These are phyloP conservation scores for Hypericum androsaemum DNA, from an alignment of 345 rosid genomes.

Conservation along the genomic window DNA sequence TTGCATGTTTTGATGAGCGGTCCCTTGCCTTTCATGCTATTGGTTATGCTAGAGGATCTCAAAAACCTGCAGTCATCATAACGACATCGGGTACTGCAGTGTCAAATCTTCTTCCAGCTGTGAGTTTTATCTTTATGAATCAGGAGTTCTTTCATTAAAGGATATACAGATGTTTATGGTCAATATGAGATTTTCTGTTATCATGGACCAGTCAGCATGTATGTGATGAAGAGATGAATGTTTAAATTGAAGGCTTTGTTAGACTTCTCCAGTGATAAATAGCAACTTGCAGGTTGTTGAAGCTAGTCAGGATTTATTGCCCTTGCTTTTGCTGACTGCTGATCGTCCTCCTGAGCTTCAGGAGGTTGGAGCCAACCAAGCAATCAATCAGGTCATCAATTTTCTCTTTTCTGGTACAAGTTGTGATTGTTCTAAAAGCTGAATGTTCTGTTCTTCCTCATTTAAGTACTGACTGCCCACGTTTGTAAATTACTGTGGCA, in stretches of 20 bases:
- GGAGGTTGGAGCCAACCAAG: conserved; percentile 86
- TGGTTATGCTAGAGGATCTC: conserved; percentile 84
- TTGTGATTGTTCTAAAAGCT: too few species aligned
- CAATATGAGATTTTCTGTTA: too few species aligned
- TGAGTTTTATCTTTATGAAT: conserved; percentile 30
- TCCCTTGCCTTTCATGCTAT: conserved; percentile 92
- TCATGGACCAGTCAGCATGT: too few species aligned
- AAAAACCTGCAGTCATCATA: conserved; percentile 69
- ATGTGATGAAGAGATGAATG: too few species aligned
- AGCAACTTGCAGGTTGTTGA: conserved; percentile 68
- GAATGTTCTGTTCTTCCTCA: not conserved
- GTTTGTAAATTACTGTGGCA: conserved; percentile 14
- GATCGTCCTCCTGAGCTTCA: conserved; percentile 98
- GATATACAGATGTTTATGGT: too few species aligned
- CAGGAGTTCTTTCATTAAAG: too few species aligned
- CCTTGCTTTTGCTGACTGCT: conserved; percentile 76
- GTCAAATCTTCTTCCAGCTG: conserved; percentile 97
- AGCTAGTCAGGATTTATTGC: conserved; percentile 93
- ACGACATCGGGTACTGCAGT: conserved; percentile 98
- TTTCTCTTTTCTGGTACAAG: too few species aligned
- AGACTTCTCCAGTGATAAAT: conserved; percentile 1
- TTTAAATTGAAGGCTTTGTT: not conserved
- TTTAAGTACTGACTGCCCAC: conserved; percentile 1
- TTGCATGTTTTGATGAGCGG: conserved; percentile 86
- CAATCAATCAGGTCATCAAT: conserved; percentile 75